Percentiles rank a stretch among this genome's conserved stretches.
Conservation (phyloP, 768 basidiomycete genomes). For the Auriculariales sp. region DNA sequence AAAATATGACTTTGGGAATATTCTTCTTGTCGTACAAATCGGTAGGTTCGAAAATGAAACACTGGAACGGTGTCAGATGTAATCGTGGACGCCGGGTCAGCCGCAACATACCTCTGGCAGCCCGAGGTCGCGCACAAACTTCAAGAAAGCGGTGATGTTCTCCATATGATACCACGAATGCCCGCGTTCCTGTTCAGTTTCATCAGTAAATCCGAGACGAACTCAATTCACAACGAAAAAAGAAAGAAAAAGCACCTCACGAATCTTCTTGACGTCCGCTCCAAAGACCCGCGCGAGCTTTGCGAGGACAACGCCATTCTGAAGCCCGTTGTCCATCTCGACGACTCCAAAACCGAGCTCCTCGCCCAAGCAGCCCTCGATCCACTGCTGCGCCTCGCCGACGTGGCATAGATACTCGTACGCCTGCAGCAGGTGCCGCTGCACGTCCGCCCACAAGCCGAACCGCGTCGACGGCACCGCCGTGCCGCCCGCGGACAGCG, state of each 20-base stretch:
- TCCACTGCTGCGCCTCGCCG: slow-evolving; percentile 96
- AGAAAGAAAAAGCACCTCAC: slow-evolving; percentile 44
- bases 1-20: slow-evolving; percentile 95
- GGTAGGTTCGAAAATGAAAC: slow-evolving; percentile 93
- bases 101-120: slow-evolving; percentile 64
- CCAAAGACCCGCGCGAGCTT: slow-evolving; percentile 76
- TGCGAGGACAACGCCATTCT: slow-evolving; percentile 90
- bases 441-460: slow-evolving; percentile 84
- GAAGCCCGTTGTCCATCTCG: slow-evolving; percentile 85
- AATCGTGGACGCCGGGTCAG: background rate
- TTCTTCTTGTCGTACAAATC: slow-evolving; percentile 99
- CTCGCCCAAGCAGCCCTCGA: slow-evolving; percentile 85
- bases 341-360: slow-evolving; percentile 85
- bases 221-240: background rate
- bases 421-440: slow-evolving; percentile 83
- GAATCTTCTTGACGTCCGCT: slow-evolving; percentile 69
- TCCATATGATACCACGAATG: slow-evolving; percentile 92
- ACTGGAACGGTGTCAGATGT: slow-evolving; percentile 31
- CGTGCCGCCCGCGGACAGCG: slow-evolving; percentile 45
- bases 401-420: slow-evolving; percentile 99
- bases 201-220: slow-evolving; percentile 3
- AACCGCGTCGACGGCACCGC: slow-evolving; percentile 37
- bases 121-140: slow-evolving; percentile 72
- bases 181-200: slow-evolving; percentile 54
- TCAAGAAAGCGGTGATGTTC: slow-evolving; percentile 93